Percentiles rank a stretch among this genome's conserved stretches.
Evolutionary conservation across 371 early-diverging fungal genomes (phyloP).

Genomic region (Mortierella sp.): DNA sequence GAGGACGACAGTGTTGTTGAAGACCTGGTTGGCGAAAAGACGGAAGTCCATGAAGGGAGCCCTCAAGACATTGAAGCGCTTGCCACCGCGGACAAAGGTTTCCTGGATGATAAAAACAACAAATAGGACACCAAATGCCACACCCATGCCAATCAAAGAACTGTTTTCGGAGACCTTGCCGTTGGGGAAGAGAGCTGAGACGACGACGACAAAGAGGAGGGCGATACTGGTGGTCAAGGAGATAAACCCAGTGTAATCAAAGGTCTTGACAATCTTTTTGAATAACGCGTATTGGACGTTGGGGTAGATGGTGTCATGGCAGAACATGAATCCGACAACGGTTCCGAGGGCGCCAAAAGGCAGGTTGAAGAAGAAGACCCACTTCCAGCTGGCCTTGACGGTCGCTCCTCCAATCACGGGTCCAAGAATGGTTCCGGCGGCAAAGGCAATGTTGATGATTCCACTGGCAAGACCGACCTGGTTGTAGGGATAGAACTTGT

Average conservation of each 20-base stretch:
- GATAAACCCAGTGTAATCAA: constrained; percentile 47
- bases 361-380: constrained; percentile 57
- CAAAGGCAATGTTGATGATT: constrained; percentile 56
- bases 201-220: constrained; percentile 51
- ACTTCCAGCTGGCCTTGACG: constrained; percentile 54
- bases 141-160: constrained; percentile 50
- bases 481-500: constrained; percentile 55
- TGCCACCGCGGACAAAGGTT: constrained; percentile 41
- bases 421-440: constrained; percentile 51
- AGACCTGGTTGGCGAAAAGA: constrained; percentile 36
- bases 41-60: constrained; percentile 54
- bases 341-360: constrained; percentile 52
- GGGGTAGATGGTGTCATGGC: constrained; percentile 49
- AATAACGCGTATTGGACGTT: constrained; percentile 44
- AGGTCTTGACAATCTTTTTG: constrained; percentile 28
- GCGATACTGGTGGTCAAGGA: constrained; percentile 39
- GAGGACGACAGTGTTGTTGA: constrained; percentile 54
- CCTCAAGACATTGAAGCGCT: constrained; percentile 35
- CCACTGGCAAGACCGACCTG: constrained; percentile 54
- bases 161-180: constrained; percentile 49
- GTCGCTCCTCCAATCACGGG: constrained; percentile 54
- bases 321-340: constrained; percentile 41
- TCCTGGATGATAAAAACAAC: constrained; percentile 39
- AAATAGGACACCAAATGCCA: constrained; percentile 45
- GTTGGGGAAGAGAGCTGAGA: constrained; percentile 49